These are phyloP conservation scores for Cytospora piceae DNA, from an alignment of 2,329 filamentous ascomycete species.

Conservation along the genomic window DNA sequence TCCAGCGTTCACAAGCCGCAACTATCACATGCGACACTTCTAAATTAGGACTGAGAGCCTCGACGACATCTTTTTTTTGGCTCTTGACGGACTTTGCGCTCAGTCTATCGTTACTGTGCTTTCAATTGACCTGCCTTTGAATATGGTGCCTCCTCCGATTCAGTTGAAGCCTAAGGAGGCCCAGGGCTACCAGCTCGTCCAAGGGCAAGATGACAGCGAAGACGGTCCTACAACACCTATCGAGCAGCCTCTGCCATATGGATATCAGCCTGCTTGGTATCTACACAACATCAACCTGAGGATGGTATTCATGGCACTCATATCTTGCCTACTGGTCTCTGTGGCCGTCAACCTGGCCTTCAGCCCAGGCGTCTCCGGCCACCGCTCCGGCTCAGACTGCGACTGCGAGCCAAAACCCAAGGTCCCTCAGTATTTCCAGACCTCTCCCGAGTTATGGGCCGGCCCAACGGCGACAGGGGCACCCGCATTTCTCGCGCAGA, in stretches of 20 bases:
- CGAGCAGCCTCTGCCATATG: slow-evolving; percentile 23
- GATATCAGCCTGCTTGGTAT: slow-evolving; percentile 22
- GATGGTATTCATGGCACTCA: slow-evolving; percentile 32
- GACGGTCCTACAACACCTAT: slow-evolving; percentile 20
- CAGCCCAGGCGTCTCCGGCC: slow-evolving; percentile 30
- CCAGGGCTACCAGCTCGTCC: slow-evolving; percentile 31
- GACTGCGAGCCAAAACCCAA: slow-evolving; percentile 35
- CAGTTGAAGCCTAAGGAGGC: slow-evolving; percentile 27
- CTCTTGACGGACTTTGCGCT: background rate
- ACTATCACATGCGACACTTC: background rate
- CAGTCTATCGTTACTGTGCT: background rate
- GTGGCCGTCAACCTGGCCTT: slow-evolving; percentile 34
- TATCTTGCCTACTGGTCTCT: slow-evolving; percentile 33
- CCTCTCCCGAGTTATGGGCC: slow-evolving; percentile 60
- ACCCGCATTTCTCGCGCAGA: slow-evolving; percentile 73
- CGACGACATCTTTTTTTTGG: background rate
- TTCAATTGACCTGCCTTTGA: background rate
- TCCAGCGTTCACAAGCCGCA: background rate
- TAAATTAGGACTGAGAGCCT: background rate
- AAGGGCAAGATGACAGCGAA: slow-evolving; percentile 24
- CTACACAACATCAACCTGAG: slow-evolving; percentile 28
- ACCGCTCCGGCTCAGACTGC: slow-evolving; percentile 21
- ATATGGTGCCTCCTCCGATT: slow-evolving; percentile 26
- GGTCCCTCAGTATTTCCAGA: slow-evolving; percentile 67
- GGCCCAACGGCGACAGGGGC: slow-evolving; percentile 73